Base-by-base conservation (phyloP, 306 rosid genomes). In the Cucurbita ficifolia region DNA sequence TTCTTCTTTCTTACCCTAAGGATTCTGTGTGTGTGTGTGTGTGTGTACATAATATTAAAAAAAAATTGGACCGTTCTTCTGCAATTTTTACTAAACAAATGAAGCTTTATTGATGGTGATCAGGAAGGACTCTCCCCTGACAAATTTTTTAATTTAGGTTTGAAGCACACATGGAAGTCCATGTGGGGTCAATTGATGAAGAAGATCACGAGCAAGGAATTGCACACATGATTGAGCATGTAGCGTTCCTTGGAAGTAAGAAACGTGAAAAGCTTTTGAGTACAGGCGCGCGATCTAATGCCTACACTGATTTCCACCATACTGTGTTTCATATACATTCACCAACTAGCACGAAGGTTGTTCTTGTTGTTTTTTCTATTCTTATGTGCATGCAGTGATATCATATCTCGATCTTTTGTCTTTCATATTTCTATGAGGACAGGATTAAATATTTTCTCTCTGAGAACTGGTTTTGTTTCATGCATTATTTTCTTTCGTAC, bases 161-260 rank as follows among this genome's bases (percentile, higher is more conserved):
- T 80, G 99, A 94, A 84, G 99, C 99, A 14, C 99, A 94, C 82
- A 83, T 94, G 96, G 99, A 94, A 85, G 96, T 94, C 69, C 99
- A 94, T 70, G 96, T 78, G 24, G 99, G 99, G 64, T 91, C 99
- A 48, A 94, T 94, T 45, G 96, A 94, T 29, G 99, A 94, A 81
- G 97, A 91, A 79, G 99, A 89, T 22, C 96, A 89, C 67, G 99
- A 94, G 78, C 99, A 94, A 88, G 99, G 99, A 60, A 91, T 94
- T 78, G 96, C 99, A 17, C 99, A 94, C 87, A 94, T 94, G 99
- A 94, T 94, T 79, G 99, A 94, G 76, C 99, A 94, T 79, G 99
- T 94, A 79, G 97, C 99, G 76, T 94, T 94, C 86, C 89, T 94
- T 51, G 99, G 99, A 84, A 94, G 99, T 84, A 94, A 94, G 89